These are phyloP conservation scores for Arxiozyma slooffiae DNA, from an alignment of 1,139 yeast species.

Conservation along the genomic window DNA sequence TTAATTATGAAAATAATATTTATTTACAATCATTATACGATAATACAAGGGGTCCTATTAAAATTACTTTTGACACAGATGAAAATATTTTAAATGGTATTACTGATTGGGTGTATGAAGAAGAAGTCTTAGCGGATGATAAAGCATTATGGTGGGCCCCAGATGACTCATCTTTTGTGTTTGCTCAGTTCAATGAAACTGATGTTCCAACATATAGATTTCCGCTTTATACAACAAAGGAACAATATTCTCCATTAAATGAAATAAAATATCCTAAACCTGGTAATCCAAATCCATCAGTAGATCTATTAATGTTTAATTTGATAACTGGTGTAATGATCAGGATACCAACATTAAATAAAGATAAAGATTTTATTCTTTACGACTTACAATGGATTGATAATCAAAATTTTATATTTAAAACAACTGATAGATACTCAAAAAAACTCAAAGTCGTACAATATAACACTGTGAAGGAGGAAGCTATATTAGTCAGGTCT, in stretches of 20 bases:
- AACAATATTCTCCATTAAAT: slow-evolving; percentile 47
- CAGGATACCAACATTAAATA: slow-evolving; percentile 16
- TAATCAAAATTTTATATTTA: slow-evolving; percentile 43
- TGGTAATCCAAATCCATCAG: slow-evolving; percentile 62
- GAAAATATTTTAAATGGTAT: slow-evolving; percentile 65
- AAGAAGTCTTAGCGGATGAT: slow-evolving; percentile 64
- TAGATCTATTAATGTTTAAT: slow-evolving; percentile 41
- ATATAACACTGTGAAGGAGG: slow-evolving; percentile 33
- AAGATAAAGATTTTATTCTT: slow-evolving; percentile 42
- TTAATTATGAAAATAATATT: slow-evolving; percentile 59
- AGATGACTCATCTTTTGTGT: slow-evolving; percentile 55
- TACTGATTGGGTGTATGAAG: slow-evolving; percentile 97
- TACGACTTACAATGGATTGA: slow-evolving; percentile 71
- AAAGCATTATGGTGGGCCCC: slow-evolving; percentile 84
- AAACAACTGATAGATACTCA: slow-evolving; percentile 66
- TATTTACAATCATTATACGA: slow-evolving; percentile 38
- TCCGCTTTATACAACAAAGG: slow-evolving; percentile 50
- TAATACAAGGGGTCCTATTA: slow-evolving; percentile 36
- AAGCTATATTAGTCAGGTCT: slow-evolving; percentile 36
- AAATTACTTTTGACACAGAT: slow-evolving; percentile 63
- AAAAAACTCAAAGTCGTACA: slow-evolving; percentile 38
- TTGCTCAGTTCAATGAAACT: slow-evolving; percentile 60
- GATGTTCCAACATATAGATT: slow-evolving; percentile 55
- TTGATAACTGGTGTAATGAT: slow-evolving; percentile 30
- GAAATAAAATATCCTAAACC: slow-evolving; percentile 81